Conservation (phyloP, 495 filamentous ascomycete species). For the Recurvomyces mirabilis region DNA sequence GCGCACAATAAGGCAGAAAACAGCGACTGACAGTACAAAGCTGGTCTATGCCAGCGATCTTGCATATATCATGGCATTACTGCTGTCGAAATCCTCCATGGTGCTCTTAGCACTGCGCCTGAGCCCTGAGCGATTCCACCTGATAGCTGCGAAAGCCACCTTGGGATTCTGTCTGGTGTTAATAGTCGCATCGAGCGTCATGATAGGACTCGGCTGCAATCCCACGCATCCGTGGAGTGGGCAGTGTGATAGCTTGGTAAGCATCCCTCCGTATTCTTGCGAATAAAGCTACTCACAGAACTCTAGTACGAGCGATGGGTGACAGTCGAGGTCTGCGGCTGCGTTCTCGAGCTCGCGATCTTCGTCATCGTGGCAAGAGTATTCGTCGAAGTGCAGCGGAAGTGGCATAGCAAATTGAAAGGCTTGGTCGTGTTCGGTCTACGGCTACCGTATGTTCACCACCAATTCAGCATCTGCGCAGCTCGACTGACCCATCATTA, state of each 20-base stretch:
- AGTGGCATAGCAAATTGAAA: not conserved
- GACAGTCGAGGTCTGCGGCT: conserved; percentile 2
- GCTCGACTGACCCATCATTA: not conserved
- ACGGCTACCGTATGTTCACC: not conserved
- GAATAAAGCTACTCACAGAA: not conserved
- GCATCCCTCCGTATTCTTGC: not conserved
- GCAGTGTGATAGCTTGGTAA: conserved; percentile 3
- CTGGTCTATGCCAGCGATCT: not conserved
- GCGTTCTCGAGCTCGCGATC: conserved; percentile 3
- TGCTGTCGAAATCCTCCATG: not conserved
- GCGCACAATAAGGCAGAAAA: not conserved
- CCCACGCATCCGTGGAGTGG: not conserved
- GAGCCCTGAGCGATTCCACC: conserved; percentile 3
- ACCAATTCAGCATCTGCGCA: not conserved
- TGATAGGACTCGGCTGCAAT: conserved; percentile 4
- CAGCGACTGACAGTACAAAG: not conserved
- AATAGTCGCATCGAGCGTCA: conserved; percentile 4
- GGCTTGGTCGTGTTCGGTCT: not conserved
- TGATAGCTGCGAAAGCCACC: not conserved
- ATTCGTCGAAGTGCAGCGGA: conserved; percentile 1
- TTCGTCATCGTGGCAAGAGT: conserved; percentile 1
- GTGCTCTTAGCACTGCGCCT: conserved; percentile 2
- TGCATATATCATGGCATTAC: not conserved
- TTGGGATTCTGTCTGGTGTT: not conserved
- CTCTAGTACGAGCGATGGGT: conserved; percentile 8